Conservation (phyloP, 2,329 filamentous ascomycete genomes). For the Talaromyces islandicus region DNA sequence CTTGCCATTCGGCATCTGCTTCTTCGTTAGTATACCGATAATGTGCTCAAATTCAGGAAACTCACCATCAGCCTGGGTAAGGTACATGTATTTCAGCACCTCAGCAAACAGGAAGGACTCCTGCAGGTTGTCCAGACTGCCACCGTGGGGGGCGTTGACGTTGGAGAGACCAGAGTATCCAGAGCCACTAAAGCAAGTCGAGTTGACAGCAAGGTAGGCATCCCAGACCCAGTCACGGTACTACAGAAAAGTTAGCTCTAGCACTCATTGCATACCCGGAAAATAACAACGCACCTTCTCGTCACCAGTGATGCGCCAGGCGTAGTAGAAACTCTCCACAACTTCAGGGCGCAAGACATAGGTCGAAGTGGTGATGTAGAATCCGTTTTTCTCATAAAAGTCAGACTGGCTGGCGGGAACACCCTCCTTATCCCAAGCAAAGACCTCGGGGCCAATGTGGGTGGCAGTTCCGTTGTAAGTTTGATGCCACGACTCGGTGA, state of each 20-base stretch:
- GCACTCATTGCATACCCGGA: not conserved
- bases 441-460: slow-evolving; percentile 69
- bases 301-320: slow-evolving; percentile 72
- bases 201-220: slow-evolving; percentile 64
- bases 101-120: slow-evolving; percentile 88
- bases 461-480: slow-evolving; percentile 66
- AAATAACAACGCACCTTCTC: slow-evolving; percentile 36
- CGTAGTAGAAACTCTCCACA: slow-evolving; percentile 80
- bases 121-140: slow-evolving; percentile 62
- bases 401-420: slow-evolving; percentile 42
- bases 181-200: slow-evolving; percentile 55
- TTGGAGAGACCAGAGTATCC: slow-evolving; percentile 63
- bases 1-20: slow-evolving; percentile 54
- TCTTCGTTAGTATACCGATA: slow-evolving; percentile 14
- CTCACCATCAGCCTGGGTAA: slow-evolving; percentile 54
- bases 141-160: slow-evolving; percentile 60
- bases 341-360: slow-evolving; percentile 77
- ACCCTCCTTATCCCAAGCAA: slow-evolving; percentile 54
- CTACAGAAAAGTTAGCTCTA: slow-evolving; percentile 15
- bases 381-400: slow-evolving; percentile 65
- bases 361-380: slow-evolving; percentile 56
- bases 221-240: slow-evolving; percentile 85
- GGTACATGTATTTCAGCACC: slow-evolving; percentile 76
- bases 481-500: slow-evolving; percentile 67
- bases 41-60: not conserved